Conservation (phyloP, 2,329 filamentous ascomycete species). For the Amauroascus niger region DNA sequence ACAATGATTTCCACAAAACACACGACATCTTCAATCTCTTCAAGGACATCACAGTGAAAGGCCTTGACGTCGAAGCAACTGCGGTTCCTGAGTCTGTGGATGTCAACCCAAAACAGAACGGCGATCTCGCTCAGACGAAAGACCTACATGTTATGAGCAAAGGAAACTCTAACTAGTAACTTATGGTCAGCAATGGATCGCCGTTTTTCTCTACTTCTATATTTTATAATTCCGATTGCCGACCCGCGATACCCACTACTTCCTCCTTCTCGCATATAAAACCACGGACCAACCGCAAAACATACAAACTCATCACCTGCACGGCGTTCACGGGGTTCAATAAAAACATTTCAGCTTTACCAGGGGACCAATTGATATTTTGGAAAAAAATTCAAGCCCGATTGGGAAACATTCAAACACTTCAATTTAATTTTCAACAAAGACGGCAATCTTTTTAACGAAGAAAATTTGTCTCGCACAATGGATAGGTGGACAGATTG, state of each 20-base stretch:
- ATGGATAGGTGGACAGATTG: neutral
- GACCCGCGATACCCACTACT: neutral
- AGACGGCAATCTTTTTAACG: neutral
- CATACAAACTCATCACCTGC: neutral
- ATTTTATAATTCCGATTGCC: neutral
- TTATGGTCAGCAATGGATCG: neutral
- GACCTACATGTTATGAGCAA: neutral
- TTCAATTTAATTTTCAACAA: conserved; percentile 12
- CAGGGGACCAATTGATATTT: too few relatives aligned
- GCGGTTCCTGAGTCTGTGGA: conserved; percentile 11
- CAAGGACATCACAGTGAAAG: conserved; percentile 51
- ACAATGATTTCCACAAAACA: conserved; percentile 91
- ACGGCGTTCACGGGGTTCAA: neutral
- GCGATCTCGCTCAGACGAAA: neutral
- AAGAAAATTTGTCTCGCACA: neutral
- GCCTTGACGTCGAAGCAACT: conserved; percentile 28
- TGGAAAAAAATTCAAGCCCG: neutral
- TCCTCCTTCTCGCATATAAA: neutral
- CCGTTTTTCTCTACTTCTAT: neutral
- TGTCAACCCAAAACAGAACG: conserved; percentile 1
- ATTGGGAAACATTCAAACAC: conserved; percentile 6
- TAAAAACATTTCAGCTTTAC: too few relatives aligned
- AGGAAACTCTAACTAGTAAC: neutral
- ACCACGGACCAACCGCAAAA: neutral
- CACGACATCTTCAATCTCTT: conserved; percentile 78